A percentile compares a stretch with the other conserved stretches of the same genome.
These are phyloP conservation scores for Sphaerosporella brunnea DNA, from an alignment of 495 filamentous ascomycete species.

Conservation along the genomic window DNA sequence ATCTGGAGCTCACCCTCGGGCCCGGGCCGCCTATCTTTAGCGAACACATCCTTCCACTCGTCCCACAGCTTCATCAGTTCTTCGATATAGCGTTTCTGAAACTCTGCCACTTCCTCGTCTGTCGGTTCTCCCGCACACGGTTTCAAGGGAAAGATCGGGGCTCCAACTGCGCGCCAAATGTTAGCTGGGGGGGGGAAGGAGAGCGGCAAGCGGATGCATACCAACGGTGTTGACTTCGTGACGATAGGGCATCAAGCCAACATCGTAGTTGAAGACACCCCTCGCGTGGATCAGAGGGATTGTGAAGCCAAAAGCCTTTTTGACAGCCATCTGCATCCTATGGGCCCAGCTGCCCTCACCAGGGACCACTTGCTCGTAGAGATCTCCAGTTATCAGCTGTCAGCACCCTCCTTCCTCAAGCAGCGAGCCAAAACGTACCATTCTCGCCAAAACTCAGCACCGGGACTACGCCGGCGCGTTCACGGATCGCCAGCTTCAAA, in stretches of 20 bases:
- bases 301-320: conserved; percentile 79
- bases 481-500: conserved; percentile 77
- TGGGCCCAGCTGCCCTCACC: conserved; percentile 54
- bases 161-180: conserved; percentile 5
- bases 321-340: conserved; percentile 58
- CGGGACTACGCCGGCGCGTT: conserved; percentile 78
- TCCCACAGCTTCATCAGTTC: conserved; percentile 78
- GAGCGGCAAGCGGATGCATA: neutral
- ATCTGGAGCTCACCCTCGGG: conserved; percentile 52
- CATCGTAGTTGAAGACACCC: conserved; percentile 94
- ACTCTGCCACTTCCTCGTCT: conserved; percentile 54
- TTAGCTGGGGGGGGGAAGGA: neutral
- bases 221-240: conserved; percentile 67
- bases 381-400: conserved; percentile 30
- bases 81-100: conserved; percentile 59
- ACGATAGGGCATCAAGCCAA: conserved; percentile 86
- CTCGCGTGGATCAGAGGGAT: conserved; percentile 76
- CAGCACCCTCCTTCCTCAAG: neutral
- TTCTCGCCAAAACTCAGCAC: conserved; percentile 90
- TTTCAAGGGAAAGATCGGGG: conserved; percentile 15
- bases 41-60: conserved; percentile 72
- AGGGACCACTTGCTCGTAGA: conserved; percentile 73
- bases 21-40: conserved; percentile 36
- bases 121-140: conserved; percentile 34
- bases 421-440: conserved; percentile 1